phyloP scores from a whole-genome alignment of 768 basidiomycete species.

The Suillus weaverae region DNA sequence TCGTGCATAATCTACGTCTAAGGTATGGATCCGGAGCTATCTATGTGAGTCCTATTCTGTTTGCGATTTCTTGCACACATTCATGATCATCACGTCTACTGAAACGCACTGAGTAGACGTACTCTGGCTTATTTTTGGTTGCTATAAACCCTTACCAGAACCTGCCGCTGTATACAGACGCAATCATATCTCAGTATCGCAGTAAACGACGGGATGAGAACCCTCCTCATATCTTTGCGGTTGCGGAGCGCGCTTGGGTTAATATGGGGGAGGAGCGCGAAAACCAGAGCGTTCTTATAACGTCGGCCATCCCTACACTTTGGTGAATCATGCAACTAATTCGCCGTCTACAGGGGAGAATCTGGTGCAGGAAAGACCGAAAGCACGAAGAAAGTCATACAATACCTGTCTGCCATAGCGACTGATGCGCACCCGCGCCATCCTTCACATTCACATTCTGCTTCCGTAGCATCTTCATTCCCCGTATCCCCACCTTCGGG shows the following conservation, averaged over 20 bases:
- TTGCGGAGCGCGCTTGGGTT: constrained; percentile 96
- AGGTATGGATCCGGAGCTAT: constrained; percentile 91
- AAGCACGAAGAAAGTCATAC: constrained; percentile 98
- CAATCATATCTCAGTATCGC: constrained; percentile 88
- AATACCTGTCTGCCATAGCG: constrained; percentile 97
- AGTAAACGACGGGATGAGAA: constrained; percentile 87
- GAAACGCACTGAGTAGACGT: constrained; percentile 59
- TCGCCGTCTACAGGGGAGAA: constrained; percentile 69
- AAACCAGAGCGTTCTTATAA: constrained; percentile 97
- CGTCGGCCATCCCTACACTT: constrained; percentile 53
- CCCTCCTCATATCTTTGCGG: constrained; percentile 94
- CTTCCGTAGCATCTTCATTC: constrained; percentile 56
- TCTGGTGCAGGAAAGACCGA: constrained; percentile 99
- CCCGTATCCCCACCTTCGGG: constrained; percentile 63
- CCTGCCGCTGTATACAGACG: constrained; percentile 87
- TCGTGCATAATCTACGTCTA: constrained; percentile 94
- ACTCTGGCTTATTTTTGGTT: constrained; percentile 95
- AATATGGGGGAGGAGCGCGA: constrained; percentile 98
- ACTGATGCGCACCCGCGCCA: constrained; percentile 64
- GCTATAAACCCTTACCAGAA: constrained; percentile 97
- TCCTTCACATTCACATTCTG: constrained; percentile 65
- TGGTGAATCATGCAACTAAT: constrained; percentile 14
- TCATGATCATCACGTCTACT: constrained; percentile 15
- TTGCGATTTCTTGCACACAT: constrained; percentile 5
- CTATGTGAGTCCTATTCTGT: constrained; percentile 60